These are phyloP conservation scores for Rubia tinctorum DNA, from an alignment of 305 asterid species.

Conservation along the genomic window DNA sequence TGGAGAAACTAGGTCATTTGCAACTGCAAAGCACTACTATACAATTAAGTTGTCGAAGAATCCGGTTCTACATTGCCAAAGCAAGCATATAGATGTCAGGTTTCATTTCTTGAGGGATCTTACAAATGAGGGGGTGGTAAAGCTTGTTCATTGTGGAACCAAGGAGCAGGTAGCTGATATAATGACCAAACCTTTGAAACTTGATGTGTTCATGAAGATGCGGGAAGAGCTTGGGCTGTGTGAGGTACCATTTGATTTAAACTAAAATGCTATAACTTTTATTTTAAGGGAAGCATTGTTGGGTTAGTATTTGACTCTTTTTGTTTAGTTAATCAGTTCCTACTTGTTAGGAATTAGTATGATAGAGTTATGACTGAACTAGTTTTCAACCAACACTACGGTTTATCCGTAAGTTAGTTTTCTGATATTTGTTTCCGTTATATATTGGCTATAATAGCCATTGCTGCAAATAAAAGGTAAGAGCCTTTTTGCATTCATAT, in stretches of 20 bases:
- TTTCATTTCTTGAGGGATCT: background rate
- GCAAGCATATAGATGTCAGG: background rate
- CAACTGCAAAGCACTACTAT: too few species aligned
- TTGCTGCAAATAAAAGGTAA: too few species aligned
- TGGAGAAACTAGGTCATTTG: too few species aligned
- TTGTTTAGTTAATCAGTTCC: too few species aligned
- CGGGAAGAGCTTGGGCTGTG: background rate
- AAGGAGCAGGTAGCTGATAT: background rate
- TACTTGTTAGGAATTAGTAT: too few species aligned
- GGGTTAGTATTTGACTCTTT: too few species aligned
- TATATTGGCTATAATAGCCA: too few species aligned
- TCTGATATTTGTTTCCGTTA: too few species aligned
- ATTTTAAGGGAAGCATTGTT: background rate
- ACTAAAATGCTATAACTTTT: background rate
- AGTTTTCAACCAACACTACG: too few species aligned
- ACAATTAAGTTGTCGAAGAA: background rate
- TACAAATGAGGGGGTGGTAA: background rate
- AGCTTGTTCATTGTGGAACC: background rate
- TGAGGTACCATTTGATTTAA: background rate
- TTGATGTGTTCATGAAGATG: background rate
- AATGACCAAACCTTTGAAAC: background rate
- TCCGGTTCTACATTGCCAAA: background rate
- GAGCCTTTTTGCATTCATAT: too few species aligned
- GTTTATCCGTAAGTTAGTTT: too few species aligned
- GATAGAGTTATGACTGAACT: too few species aligned